phyloP scores from a whole-genome alignment of 2,329 filamentous ascomycete genomes.

The Fusarium ramigenum region DNA sequence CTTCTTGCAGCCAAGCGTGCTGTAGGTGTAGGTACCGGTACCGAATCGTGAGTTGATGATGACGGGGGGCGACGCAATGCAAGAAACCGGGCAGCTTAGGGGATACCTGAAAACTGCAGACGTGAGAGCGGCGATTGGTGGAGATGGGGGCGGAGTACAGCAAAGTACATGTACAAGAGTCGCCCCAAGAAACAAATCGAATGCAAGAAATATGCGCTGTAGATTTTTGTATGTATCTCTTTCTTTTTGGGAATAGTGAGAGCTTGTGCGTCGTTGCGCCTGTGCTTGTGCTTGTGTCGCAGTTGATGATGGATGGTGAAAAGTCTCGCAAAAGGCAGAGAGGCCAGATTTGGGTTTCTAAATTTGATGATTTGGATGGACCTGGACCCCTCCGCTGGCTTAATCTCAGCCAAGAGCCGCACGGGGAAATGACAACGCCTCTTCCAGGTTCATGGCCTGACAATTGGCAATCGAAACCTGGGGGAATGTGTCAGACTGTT shows the following conservation, averaged over 20 bases:
- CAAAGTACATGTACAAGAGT: slow-evolving; percentile 24
- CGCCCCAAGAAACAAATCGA: slow-evolving; percentile 26
- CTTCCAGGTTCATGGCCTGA: slow-evolving; percentile 37
- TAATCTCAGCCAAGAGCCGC: slow-evolving; percentile 37
- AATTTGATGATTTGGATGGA: slow-evolving; percentile 31
- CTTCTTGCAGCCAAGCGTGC: slow-evolving; percentile 13
- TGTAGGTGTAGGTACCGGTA: background rate
- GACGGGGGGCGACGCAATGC: slow-evolving; percentile 25
- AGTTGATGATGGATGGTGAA: background rate
- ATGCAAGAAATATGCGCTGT: slow-evolving; percentile 25
- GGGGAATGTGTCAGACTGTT: slow-evolving; percentile 37
- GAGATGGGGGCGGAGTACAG: slow-evolving; percentile 28
- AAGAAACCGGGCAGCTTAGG: slow-evolving; percentile 29
- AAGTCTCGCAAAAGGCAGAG: background rate
- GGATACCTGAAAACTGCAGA: slow-evolving; percentile 18
- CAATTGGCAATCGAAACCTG: slow-evolving; percentile 36
- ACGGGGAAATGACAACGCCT: slow-evolving; percentile 23
- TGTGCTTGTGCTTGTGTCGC: background rate
- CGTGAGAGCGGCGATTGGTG: slow-evolving; percentile 29
- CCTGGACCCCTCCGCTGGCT: slow-evolving; percentile 8
- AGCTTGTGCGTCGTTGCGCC: background rate
- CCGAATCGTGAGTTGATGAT: slow-evolving; percentile 12
- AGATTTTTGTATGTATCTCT: background rate
- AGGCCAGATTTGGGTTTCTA: slow-evolving; percentile 38
- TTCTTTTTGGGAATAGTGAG: slow-evolving; percentile 9